Conservation (phyloP, 1,284 basidiomycete species). For the Thelephora terrestris region DNA sequence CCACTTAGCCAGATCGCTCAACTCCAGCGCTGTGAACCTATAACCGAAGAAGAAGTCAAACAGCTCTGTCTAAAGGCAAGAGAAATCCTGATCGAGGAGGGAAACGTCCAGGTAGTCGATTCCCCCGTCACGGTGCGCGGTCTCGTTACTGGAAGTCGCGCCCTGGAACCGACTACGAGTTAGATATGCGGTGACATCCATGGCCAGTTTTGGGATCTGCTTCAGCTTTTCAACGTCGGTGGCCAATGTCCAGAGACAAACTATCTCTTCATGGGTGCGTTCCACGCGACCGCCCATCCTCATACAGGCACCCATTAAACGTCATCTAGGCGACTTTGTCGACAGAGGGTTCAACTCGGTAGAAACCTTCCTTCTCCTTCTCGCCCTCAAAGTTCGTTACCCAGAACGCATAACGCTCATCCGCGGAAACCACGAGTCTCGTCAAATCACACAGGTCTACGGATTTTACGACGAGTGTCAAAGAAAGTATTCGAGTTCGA, state of each 20-base stretch:
- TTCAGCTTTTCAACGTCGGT: slow-evolving; percentile 95
- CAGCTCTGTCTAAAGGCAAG: slow-evolving; percentile 90
- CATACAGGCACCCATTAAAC: not conserved
- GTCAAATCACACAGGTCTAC: slow-evolving; percentile 98
- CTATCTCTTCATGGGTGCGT: slow-evolving; percentile 96
- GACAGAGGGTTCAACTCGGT: slow-evolving; percentile 97
- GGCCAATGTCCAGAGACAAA: slow-evolving; percentile 94
- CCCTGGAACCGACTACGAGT: not conserved
- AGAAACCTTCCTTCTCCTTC: slow-evolving; percentile 90
- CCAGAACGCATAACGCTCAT: slow-evolving; percentile 97
- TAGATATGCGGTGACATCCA: slow-evolving; percentile 99
- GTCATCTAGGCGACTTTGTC: slow-evolving; percentile 76
- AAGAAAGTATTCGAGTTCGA: slow-evolving; percentile 89
- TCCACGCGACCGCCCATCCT: not conserved
- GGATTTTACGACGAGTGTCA: slow-evolving; percentile 99
- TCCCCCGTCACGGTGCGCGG: slow-evolving; percentile 84
- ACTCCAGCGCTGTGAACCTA: slow-evolving; percentile 83
- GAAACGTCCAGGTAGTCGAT: slow-evolving; percentile 94
- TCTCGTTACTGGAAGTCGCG: not conserved
- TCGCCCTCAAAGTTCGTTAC: slow-evolving; percentile 95
- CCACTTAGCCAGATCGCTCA: slow-evolving; percentile 72
- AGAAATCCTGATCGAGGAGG: slow-evolving; percentile 95
- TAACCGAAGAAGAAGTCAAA: slow-evolving; percentile 90
- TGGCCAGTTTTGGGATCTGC: slow-evolving; percentile 95
- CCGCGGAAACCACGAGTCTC: slow-evolving; percentile 96